Evolutionary conservation across 179 eudicot species (phyloP), one percentile per base, ranked within the genome.

Genomic region (Beta macrorhiza): DNA sequence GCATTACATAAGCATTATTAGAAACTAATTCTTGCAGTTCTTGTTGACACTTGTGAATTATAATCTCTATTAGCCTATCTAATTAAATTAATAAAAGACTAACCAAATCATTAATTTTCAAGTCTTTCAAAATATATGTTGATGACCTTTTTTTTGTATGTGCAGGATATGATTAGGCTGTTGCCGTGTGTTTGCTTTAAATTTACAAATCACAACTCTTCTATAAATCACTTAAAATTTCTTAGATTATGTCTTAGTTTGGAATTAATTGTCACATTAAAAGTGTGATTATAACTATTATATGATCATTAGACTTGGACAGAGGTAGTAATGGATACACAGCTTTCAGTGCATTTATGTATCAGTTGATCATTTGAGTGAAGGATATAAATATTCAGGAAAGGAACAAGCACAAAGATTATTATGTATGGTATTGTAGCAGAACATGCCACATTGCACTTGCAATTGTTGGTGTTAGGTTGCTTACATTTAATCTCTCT

Each of bases 41-140:
- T 52, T 15, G 17, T 76, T 53, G 78, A 83, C 73, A 71, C 32
- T 83, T 71, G 69, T 80, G 83, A 75, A 49, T 47, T 22, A 47
- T 37, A 62, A 67, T 68, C 63, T 32, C 51, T 51, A 42, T 68
- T 65, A n/a, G n/a, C 16, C 68, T 49, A 14, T 47, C 2, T 63
- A 4, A 69, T 37, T 75, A 75, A 42, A 56, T 82, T 76, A 47
- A 58, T 15, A 10, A 51, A 0, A 0, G 20, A 15, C 13, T 53
- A 47, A 42, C 14, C 9, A 22, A 55, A 62, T 45, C 52, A 67
- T 51, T 16, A 64, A 69, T 58, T 19, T 75, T 74, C 63, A 75
- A 74, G n/a, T 47, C 20, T 9, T 19, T 62, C 45, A 12, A 72
- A 67, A 51, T 67, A 32, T 25, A 37, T 51, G 14, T 7, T 52